A percentile compares a stretch with the other conserved stretches of the same genome.
Evolutionary conservation across 352 stramenopile genomes (phyloP).

Genomic region (Plasmopara muralis): DNA sequence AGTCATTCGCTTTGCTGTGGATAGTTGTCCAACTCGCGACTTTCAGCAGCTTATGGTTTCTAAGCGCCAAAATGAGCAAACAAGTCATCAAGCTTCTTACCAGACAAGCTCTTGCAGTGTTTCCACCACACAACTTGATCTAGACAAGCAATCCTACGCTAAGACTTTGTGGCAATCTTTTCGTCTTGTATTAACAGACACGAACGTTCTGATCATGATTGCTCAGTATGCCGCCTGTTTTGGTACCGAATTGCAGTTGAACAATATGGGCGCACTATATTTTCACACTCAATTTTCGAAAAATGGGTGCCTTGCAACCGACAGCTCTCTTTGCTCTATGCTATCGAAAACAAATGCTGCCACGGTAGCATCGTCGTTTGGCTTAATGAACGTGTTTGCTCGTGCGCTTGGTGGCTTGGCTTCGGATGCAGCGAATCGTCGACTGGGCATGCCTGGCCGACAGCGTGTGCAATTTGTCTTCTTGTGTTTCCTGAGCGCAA

Average conservation of each 20-base stretch:
- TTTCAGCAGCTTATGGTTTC: conserved; percentile 81
- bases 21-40: conserved; percentile 90
- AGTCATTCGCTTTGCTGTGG: conserved; percentile 64
- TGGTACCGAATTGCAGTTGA: conserved; percentile 93
- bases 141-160: conserved; percentile 12
- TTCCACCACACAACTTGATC: conserved; percentile 14
- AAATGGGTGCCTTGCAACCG: conserved; percentile 28
- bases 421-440: conserved; percentile 80
- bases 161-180: conserved; percentile 34
- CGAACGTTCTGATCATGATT: conserved; percentile 90
- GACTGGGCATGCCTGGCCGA: conserved; percentile 87
- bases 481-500: conserved; percentile 60
- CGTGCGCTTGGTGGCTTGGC: conserved; percentile 81
- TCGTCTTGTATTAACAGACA: conserved; percentile 59
- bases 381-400: conserved; percentile 92
- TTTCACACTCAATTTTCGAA: conserved; percentile 88
- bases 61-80: conserved; percentile 49
- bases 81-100: no score
- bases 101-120: no score
- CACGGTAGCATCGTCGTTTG: conserved; percentile 88
- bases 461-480: conserved; percentile 78
- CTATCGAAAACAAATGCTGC: conserved; percentile 62
- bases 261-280: conserved; percentile 93
- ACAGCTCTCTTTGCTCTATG: conserved; percentile 27
- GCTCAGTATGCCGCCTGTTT: conserved; percentile 92